Evolutionary conservation across 2,329 filamentous ascomycete species (phyloP).

Genomic region (Trichophyton equinum): DNA sequence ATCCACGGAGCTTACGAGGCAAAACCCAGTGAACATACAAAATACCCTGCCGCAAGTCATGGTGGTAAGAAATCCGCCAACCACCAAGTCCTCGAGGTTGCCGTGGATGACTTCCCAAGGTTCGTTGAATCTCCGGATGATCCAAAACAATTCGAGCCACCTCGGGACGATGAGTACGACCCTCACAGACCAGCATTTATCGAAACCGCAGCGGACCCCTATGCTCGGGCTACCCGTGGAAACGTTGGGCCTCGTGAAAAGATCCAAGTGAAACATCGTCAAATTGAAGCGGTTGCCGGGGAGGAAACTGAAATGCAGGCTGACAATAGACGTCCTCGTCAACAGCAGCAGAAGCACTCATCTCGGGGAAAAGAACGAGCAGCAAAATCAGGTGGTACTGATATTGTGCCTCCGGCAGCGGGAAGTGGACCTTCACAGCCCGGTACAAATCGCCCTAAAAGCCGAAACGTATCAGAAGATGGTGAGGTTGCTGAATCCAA

Average conservation of each 20-base stretch:
- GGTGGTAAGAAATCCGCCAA: neutral
- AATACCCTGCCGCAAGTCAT: neutral
- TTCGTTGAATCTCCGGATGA: constrained; percentile 15
- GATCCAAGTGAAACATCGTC: neutral
- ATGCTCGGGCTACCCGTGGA: neutral
- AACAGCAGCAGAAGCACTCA: neutral
- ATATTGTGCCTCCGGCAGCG: neutral
- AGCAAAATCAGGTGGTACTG: neutral
- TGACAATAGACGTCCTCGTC: neutral
- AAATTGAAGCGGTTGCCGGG: neutral
- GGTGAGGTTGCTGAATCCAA: constrained; percentile 22
- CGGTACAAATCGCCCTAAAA: neutral
- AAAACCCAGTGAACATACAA: neutral
- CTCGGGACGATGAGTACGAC: constrained; percentile 39
- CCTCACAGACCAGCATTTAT: constrained; percentile 29
- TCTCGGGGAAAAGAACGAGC: neutral
- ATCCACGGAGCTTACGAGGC: neutral
- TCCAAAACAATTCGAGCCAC: constrained; percentile 20
- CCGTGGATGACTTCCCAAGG: constrained; percentile 15
- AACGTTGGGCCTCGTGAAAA: neutral
- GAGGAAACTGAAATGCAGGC: neutral
- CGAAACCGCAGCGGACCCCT: constrained; percentile 12
- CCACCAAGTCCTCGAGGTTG: constrained; percentile 12
- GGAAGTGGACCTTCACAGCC: neutral
- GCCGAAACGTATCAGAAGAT: constrained; percentile 25